phyloP scores from a whole-genome alignment of 345 rosid species.

The Murraya koenigii region DNA sequence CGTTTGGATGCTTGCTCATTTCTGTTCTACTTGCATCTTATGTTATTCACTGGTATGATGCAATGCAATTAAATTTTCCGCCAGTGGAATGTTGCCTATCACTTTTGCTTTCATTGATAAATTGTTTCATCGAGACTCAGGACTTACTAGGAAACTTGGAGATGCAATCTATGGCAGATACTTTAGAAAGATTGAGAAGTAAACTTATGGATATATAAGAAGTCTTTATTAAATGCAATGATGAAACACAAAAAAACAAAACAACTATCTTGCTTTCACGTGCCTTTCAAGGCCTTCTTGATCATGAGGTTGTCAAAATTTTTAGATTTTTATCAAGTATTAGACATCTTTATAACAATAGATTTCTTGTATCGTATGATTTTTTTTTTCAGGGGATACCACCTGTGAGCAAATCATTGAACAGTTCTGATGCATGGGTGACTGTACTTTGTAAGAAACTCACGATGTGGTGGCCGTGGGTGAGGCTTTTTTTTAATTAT shows the following conservation, averaged over 20 bases:
- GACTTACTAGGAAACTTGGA: neutral
- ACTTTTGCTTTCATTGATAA: neutral
- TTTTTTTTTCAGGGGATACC: conserved; percentile 63
- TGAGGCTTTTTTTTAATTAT: conserved; percentile 24
- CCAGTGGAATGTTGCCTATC: too few species aligned
- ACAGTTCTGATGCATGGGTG: conserved; percentile 66
- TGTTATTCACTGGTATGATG: neutral
- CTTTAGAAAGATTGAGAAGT: neutral
- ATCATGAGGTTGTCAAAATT: neutral
- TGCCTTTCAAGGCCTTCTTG: neutral
- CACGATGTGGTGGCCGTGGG: conserved; percentile 81
- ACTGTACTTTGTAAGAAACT: conserved; percentile 77
- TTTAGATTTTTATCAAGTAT: neutral
- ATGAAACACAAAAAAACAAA: neutral
- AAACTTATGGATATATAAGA: too few species aligned
- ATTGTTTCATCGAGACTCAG: neutral
- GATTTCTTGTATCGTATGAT: neutral
- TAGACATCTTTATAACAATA: neutral
- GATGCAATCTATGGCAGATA: neutral
- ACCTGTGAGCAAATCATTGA: conserved; percentile 57
- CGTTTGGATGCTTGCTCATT: neutral
- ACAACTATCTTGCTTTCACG: neutral
- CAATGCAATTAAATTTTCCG: neutral
- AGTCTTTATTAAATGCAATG: neutral
- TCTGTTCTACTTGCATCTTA: neutral